Percentiles rank a stretch among this genome's conserved stretches.
phyloP scores from a whole-genome alignment of 768 basidiomycete species.

The Collybia sordida region DNA sequence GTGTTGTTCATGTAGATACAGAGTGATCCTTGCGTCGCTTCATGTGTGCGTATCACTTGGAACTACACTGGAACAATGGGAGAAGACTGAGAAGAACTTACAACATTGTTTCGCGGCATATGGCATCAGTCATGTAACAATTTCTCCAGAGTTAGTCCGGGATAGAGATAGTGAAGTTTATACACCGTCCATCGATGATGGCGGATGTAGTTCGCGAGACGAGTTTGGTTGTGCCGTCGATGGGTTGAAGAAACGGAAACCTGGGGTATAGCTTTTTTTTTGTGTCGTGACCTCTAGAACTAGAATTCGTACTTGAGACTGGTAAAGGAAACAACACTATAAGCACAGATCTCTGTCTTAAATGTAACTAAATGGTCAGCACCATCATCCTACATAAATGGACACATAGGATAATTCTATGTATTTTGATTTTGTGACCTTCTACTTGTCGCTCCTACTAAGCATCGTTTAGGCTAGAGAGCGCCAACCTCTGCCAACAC shows the following conservation, averaged over 20 bases:
- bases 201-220: constrained; percentile 35
- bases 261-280: constrained; percentile 9
- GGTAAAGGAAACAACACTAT: no score
- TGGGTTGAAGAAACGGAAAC: constrained; percentile 34
- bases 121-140: constrained; percentile 55
- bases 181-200: constrained; percentile 28
- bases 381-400: no score
- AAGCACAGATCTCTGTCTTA: no score
- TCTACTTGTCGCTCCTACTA: no score
- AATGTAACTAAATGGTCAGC: no score
- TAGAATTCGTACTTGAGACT: no score
- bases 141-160: constrained; percentile 47
- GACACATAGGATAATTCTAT: no score
- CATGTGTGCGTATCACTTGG: constrained; percentile 50
- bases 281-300: neutral
- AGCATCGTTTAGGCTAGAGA: no score
- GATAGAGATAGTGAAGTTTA: constrained; percentile 30
- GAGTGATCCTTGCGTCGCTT: constrained; percentile 51
- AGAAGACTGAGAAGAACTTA: constrained; percentile 44
- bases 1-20: constrained; percentile 13
- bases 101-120: constrained; percentile 53
- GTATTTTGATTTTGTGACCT: no score
- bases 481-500: no score
- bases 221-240: constrained; percentile 44
- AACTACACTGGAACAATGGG: constrained; percentile 51